Base-by-base conservation (phyloP, 2,329 filamentous ascomycete species). In the Xylariaceae sp. region DNA sequence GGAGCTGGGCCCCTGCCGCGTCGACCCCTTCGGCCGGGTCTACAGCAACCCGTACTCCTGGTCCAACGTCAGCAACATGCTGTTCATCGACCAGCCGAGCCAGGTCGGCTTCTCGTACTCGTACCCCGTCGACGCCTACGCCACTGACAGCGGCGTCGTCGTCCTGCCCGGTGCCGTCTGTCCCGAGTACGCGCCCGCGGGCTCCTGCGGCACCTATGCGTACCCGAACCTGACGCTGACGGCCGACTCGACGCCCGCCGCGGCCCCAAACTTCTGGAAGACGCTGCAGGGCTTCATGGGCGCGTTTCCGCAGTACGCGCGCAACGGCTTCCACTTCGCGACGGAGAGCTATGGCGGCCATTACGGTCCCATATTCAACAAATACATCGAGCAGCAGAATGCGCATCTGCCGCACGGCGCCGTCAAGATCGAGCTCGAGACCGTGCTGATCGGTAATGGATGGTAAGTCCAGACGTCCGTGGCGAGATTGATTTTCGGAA, bases 281-380 rank as follows among this genome's bases (percentile, higher is more conserved):
- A 82, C 80, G 0, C 64, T 85, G 21, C 83, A 85, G 62, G 82
- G 81, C 1, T 86, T 86, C 67, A 82, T 84, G 77, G 82, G 82
- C 2, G 82, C 77, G 0, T 85, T 86, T 64, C 82, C 76, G 1
- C 64, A 78, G 53, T 79, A 79, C 60, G 70, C 75, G 0, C 70
- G 77, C 16, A 71, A 77, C 36, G 77, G 76, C 0, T 80, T 84
- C 61, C 77, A 79, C 62, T 82, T 84, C 59, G 72, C 81, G 0
- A 81, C 79, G 0, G 81, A 84, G 65, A 79, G 74, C 32, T 83
- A 83, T 52, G 82, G 82, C 2, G 82, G 82, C 0, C 81, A 84
- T 56, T 84, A 83, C 60, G 81, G 73, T 0, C 83, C 82, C 0
- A 71, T 83, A 1, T 84, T 82, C 64, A 78, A 75, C 42, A 70